Evolutionary conservation across 352 stramenopile species (phyloP).

Genomic region (Phytophthora fragariaefolia): DNA sequence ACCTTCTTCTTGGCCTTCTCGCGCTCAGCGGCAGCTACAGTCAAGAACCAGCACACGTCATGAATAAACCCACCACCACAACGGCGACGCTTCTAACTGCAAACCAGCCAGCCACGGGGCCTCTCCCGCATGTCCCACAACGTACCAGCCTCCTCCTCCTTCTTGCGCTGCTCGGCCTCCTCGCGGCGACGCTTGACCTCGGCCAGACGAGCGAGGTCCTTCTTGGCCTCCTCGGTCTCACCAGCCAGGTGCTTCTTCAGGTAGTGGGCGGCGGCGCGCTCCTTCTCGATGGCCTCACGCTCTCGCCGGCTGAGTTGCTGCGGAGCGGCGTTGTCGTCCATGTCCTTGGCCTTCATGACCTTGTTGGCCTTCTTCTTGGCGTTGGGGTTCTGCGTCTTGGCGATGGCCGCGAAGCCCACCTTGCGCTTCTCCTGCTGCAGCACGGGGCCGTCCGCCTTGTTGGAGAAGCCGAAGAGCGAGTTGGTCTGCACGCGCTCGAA

Average conservation of each 20-base stretch:
- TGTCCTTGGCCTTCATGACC: conserved; percentile 90
- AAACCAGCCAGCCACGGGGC: not conserved
- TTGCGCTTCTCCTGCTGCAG: conserved; percentile 79
- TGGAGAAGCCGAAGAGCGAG: conserved; percentile 73
- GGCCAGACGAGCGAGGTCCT: conserved; percentile 78
- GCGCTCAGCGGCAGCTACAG: conserved; percentile 58
- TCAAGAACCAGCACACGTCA: conserved; percentile 7
- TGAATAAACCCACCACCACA: not conserved
- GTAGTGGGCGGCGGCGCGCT: conserved; percentile 73
- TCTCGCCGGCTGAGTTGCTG: conserved; percentile 86
- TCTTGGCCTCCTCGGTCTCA: conserved; percentile 89
- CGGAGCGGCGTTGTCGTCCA: conserved; percentile 58
- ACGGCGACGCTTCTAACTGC: not conserved
- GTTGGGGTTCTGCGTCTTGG: conserved; percentile 90
- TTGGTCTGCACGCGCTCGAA: conserved; percentile 84
- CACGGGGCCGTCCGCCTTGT: conserved; percentile 59
- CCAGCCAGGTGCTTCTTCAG: conserved; percentile 87
- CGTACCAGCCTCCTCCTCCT: conserved; percentile 79
- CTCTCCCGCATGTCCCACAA: conserved; percentile 17
- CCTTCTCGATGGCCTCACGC: conserved; percentile 89
- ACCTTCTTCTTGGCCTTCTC: conserved; percentile 75
- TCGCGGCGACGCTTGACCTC: conserved; percentile 86
- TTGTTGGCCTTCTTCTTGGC: conserved; percentile 70
- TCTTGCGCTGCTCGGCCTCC: conserved; percentile 79
- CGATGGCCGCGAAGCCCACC: conserved; percentile 64